These are phyloP conservation scores for Tylopilus plumbeoviolaceoides DNA, from an alignment of 768 basidiomycete genomes.

Conservation along the genomic window DNA sequence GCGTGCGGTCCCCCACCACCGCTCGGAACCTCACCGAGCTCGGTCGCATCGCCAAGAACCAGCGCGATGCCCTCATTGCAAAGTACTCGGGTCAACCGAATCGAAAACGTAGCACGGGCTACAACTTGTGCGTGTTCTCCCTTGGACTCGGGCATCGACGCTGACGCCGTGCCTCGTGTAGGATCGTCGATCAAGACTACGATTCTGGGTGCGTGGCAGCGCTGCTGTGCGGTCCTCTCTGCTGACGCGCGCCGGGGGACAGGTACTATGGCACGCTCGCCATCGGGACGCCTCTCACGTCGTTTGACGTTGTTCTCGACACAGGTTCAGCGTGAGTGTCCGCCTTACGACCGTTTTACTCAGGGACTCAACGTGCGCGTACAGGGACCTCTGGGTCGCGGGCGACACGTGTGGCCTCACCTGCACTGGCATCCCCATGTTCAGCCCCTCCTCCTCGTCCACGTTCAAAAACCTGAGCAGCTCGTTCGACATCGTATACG, in stretches of 20 bases:
- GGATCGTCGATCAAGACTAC: constrained; percentile 57
- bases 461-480: constrained; percentile 34
- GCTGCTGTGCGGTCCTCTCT: neutral
- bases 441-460: constrained; percentile 34
- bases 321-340: constrained; percentile 41
- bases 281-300: constrained; percentile 44
- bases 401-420: constrained; percentile 28
- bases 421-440: constrained; percentile 30
- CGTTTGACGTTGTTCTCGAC: constrained; percentile 49
- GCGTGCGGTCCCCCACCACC: constrained; percentile 10
- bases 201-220: constrained; percentile 53
- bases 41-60: constrained; percentile 37
- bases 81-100: constrained; percentile 43
- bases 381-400: constrained; percentile 50
- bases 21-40: constrained; percentile 5
- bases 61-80: constrained; percentile 37
- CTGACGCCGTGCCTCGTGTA: constrained; percentile 24
- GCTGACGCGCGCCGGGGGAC: neutral
- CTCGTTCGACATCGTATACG: constrained; percentile 44
- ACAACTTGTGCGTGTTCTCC: constrained; percentile 42
- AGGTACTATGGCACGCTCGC: constrained; percentile 39
- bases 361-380: constrained; percentile 12
- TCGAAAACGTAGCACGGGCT: constrained; percentile 44
- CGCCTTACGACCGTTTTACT: neutral
- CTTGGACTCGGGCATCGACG: neutral